phyloP scores from a whole-genome alignment of 768 basidiomycete species.

The Serendipita vermifera region DNA sequence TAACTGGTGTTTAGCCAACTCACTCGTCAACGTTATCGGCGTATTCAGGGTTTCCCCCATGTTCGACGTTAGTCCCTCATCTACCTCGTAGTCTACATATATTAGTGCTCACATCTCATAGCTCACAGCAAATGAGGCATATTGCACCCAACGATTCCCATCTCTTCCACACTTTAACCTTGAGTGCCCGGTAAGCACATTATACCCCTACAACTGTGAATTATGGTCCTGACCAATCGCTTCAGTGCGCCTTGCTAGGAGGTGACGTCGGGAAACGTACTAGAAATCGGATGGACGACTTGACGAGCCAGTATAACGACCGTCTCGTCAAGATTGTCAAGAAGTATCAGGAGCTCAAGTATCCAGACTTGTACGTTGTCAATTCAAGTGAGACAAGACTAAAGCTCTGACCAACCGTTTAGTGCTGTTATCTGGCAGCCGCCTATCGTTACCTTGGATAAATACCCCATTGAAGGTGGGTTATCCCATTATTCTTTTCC shows the following conservation, averaged over 20 bases:
- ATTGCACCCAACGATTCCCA: conserved; percentile 7
- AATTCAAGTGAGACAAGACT: not conserved
- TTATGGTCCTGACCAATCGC: not conserved
- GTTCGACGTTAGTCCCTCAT: not conserved
- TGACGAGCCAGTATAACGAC: conserved; percentile 13
- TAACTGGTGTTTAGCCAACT: not conserved
- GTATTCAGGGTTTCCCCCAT: not conserved
- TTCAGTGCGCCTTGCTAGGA: conserved; percentile 12
- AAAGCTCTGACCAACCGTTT: not conserved
- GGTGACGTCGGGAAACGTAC: conserved; percentile 12
- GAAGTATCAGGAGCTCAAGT: conserved; percentile 13
- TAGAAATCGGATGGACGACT: conserved; percentile 14
- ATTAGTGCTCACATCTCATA: not conserved
- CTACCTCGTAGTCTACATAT: not conserved
- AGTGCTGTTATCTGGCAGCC: conserved; percentile 16
- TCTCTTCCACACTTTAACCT: conserved; percentile 13
- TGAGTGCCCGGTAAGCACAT: conserved; percentile 12
- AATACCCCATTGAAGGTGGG: conserved; percentile 15
- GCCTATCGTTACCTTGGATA: conserved; percentile 11
- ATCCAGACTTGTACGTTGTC: conserved; percentile 14
- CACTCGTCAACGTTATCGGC: not conserved
- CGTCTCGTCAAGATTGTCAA: conserved; percentile 13
- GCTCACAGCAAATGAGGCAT: conserved; percentile 11
- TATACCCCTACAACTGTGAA: not conserved
- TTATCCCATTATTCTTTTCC: not conserved